These are phyloP conservation scores for Mangifera indica DNA, from an alignment of 345 rosid species.

Conservation along the genomic window DNA sequence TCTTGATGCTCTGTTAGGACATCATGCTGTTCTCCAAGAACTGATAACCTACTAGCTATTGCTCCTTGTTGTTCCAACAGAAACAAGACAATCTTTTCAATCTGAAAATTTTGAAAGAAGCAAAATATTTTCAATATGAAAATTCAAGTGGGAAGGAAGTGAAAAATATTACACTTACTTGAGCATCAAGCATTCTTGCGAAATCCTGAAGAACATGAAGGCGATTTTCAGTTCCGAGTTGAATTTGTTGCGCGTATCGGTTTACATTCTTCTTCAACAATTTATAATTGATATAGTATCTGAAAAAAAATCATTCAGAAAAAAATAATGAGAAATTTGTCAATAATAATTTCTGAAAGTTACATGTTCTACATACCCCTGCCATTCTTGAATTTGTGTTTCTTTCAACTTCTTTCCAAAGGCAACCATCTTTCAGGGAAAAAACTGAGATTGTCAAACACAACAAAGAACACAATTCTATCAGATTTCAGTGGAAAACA, in stretches of 20 bases:
- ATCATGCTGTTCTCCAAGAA: conserved; percentile 49
- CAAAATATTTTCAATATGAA: no score
- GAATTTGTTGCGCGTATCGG: conserved; percentile 37
- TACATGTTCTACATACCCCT: conserved; percentile 29
- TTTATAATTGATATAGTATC: conserved; percentile 51
- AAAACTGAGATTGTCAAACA: conserved; percentile 10
- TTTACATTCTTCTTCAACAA: conserved; percentile 54
- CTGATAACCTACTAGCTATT: conserved; percentile 45
- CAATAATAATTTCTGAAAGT: background rate
- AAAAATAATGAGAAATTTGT: background rate
- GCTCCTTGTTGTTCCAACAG: conserved; percentile 62
- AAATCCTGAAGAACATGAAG: conserved; percentile 44
- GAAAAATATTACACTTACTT: conserved; percentile 24
- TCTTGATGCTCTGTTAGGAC: conserved; percentile 42
- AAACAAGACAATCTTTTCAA: conserved; percentile 59
- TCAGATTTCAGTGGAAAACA: background rate
- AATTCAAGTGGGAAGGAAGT: background rate
- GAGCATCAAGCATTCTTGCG: conserved; percentile 44
- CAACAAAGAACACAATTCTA: background rate
- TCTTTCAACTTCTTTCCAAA: conserved; percentile 52
- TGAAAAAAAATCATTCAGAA: conserved; percentile 9
- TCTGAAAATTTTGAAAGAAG: conserved; percentile 36
- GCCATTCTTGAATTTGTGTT: conserved; percentile 53
- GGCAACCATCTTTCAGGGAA: conserved; percentile 43
- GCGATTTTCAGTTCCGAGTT: conserved; percentile 33